Percentiles rank a stretch among this genome's conserved stretches.
Conservation (phyloP, 441 rosid species). For the Bruguiera hainesii region DNA sequence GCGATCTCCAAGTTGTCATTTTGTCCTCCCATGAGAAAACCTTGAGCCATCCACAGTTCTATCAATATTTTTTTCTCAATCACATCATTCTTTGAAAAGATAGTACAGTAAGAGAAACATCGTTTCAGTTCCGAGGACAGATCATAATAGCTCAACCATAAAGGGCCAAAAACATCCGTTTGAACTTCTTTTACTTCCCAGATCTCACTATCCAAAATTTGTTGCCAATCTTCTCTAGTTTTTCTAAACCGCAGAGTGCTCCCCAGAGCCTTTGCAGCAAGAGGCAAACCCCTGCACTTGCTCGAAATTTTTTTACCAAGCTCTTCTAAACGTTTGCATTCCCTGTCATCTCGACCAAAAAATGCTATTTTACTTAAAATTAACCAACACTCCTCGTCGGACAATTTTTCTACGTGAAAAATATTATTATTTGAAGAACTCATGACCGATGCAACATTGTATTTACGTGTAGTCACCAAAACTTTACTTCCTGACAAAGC, state of each 20-base stretch:
- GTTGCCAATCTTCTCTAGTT: slow-evolving; percentile 10
- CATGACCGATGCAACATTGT: too few species aligned
- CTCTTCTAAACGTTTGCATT: not conserved
- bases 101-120: slow-evolving; percentile 10
- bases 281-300: slow-evolving; percentile 13
- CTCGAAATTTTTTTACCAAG: not conserved
- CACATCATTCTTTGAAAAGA: slow-evolving; percentile 1
- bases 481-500: too few species aligned
- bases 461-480: too few species aligned
- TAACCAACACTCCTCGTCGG: too few species aligned
- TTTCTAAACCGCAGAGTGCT: slow-evolving; percentile 8
- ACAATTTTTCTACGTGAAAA: too few species aligned
- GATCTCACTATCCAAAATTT: not conserved
- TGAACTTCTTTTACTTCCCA: not conserved
- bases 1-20: not conserved
- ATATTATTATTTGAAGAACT: too few species aligned
- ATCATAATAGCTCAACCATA: slow-evolving; percentile 13
- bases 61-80: not conserved
- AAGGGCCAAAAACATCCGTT: not conserved
- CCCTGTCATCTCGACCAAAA: too few species aligned
- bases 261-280: slow-evolving; percentile 17
- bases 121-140: not conserved
- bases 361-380: too few species aligned
- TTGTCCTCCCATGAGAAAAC: not conserved
- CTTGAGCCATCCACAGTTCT: slow-evolving; percentile 12